Evolutionary conservation across 2,329 filamentous ascomycete species (phyloP).

Genomic region (Rugonectria rugulosa): DNA sequence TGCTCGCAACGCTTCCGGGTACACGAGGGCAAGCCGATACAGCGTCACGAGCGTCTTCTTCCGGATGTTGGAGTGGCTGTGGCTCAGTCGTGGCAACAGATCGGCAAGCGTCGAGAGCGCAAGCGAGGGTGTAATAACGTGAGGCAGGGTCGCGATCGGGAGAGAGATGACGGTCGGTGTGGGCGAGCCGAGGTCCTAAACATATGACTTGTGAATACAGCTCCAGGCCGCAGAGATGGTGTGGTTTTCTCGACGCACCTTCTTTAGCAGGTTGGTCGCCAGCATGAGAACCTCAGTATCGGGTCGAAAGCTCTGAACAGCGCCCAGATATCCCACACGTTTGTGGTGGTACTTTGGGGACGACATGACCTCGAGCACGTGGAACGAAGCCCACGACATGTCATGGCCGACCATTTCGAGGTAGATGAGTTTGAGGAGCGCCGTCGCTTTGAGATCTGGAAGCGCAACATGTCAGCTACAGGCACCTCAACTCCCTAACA

Average conservation of each 20-base stretch:
- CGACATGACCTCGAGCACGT: slow-evolving; percentile 99
- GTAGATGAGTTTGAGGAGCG: slow-evolving; percentile 93
- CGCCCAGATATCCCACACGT: slow-evolving; percentile 91
- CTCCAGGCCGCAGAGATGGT: background rate
- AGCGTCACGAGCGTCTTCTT: slow-evolving; percentile 97
- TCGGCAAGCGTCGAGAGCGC: slow-evolving; percentile 90
- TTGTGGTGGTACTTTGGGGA: slow-evolving; percentile 95
- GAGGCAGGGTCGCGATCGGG: slow-evolving; percentile 88
- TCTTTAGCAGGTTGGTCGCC: slow-evolving; percentile 95
- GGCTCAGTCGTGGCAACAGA: slow-evolving; percentile 82
- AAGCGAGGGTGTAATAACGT: slow-evolving; percentile 91
- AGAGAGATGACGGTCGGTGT: slow-evolving; percentile 81
- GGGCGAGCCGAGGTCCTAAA: slow-evolving; percentile 73
- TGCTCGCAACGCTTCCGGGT: slow-evolving; percentile 88
- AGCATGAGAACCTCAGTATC: slow-evolving; percentile 98
- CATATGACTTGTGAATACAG: background rate
- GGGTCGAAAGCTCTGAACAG: slow-evolving; percentile 93
- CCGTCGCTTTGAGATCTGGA: slow-evolving; percentile 91
- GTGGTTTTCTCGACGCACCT: slow-evolving; percentile 58
- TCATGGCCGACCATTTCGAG: slow-evolving; percentile 99
- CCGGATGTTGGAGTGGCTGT: slow-evolving; percentile 83
- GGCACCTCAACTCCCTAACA: background rate
- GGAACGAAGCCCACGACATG: slow-evolving; percentile 99
- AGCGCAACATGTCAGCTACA: slow-evolving; percentile 21
- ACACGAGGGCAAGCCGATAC: slow-evolving; percentile 93